Percentiles rank a stretch among this genome's conserved stretches.
These are phyloP conservation scores for Botrytis byssoidea DNA, from an alignment of 2,329 filamentous ascomycete genomes.

Conservation along the genomic window DNA sequence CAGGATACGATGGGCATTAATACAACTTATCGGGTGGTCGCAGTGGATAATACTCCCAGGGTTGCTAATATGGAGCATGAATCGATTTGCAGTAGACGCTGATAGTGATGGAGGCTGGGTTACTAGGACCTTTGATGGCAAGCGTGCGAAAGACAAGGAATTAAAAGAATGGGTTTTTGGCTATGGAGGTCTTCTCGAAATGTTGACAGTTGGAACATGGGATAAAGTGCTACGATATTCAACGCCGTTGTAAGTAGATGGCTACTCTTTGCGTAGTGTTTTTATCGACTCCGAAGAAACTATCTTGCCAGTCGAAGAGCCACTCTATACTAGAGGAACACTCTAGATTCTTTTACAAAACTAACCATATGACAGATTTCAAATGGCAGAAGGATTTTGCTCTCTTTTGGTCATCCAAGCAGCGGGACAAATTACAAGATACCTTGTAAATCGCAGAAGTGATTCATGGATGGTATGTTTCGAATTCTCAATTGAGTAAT, in stretches of 20 bases:
- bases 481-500: not conserved
- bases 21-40: slow-evolving; percentile 66
- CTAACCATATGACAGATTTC: slow-evolving; percentile 53
- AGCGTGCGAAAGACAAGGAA: slow-evolving; percentile 62
- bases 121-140: slow-evolving; percentile 70
- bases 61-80: slow-evolving; percentile 90
- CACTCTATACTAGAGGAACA: not conserved
- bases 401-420: slow-evolving; percentile 94
- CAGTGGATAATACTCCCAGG: slow-evolving; percentile 87
- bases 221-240: slow-evolving; percentile 86
- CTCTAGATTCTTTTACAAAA: not conserved
- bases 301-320: not conserved
- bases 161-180: slow-evolving; percentile 86
- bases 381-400: slow-evolving; percentile 94
- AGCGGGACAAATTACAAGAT: slow-evolving; percentile 88
- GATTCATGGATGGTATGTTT: slow-evolving; percentile 90
- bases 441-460: slow-evolving; percentile 88
- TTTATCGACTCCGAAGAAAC: not conserved
- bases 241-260: slow-evolving; percentile 61
- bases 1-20: slow-evolving; percentile 68
- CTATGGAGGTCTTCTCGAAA: slow-evolving; percentile 78
- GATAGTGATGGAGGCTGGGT: slow-evolving; percentile 73
- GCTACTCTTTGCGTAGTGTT: not conserved
- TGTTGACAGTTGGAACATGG: slow-evolving; percentile 79
- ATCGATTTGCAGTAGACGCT: slow-evolving; percentile 91